Evolutionary conservation across 2,329 filamentous ascomycete genomes (phyloP), one percentile per base, ranked within the genome.

Genomic region (Xylaria sp.): DNA sequence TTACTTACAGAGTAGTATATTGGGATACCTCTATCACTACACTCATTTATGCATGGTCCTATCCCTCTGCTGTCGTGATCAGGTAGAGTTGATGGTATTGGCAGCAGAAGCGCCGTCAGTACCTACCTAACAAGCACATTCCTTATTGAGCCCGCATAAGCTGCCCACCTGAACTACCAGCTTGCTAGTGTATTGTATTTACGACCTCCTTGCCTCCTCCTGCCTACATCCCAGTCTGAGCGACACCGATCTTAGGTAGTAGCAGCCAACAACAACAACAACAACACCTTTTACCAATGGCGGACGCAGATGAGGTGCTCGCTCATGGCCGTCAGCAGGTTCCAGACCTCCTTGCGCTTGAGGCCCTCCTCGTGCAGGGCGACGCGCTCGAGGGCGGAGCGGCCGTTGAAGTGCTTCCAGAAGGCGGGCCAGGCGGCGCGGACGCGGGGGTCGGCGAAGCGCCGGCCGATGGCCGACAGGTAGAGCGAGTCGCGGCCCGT

Each of bases 371-470:
- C 91, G 52, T 88, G 82, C n/a, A 94, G 76, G 1, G 89, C 85
- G 61, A 99, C 89, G 63, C 92, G 87, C 74, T 99, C 94, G 55
- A 97, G 78, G 2, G 92, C 88, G 67, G 89, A 87, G 52, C 81
- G 83, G 1, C 94, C 94, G 70, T 97, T 92, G 64, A 97, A 91
- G 71, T 97, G 94, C 71, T 89, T 91, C 65, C 87, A 82, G 63
- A 96, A 85, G 41, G 81, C 77, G 2, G 85, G 83, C 89, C 92
- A 96, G 44, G 83, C 81, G 52, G 84, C 81, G 39, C 83, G 79
- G 13, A 90, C 72, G 54, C 16, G 77, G 75, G 58, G 41, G 34
- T 51, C 60, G 16, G 59, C 38, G 41, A 87, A 76, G 8, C 83
- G 76, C 44, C 74, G 74, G 6, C 75, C 80, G 50, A 87, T 85